These are phyloP conservation scores for Aristolochia fimbriata DNA, from an alignment of 164 flowering plant genomes.

Conservation along the genomic window DNA sequence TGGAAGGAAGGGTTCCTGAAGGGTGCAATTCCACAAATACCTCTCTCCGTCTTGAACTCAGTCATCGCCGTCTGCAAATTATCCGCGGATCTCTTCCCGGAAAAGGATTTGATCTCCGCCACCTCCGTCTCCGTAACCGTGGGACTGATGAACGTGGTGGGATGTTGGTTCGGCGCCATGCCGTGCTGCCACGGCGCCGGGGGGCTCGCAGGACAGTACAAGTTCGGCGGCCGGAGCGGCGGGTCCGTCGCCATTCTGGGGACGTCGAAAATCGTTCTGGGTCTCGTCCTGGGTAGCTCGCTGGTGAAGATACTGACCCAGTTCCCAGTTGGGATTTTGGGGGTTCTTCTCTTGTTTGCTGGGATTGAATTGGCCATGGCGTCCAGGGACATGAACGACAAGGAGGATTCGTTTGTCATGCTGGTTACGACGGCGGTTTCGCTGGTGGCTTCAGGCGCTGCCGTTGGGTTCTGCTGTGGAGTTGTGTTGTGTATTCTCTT, in stretches of 20 bases:
- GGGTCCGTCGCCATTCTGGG: conserved; percentile 73
- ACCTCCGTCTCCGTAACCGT: conserved; percentile 52
- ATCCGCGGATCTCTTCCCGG: conserved; percentile 61
- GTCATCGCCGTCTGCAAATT: conserved; percentile 66
- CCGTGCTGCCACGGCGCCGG: conserved; percentile 89
- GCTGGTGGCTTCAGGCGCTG: conserved; percentile 64
- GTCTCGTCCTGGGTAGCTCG: conserved; percentile 58
- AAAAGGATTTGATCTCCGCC: conserved; percentile 36
- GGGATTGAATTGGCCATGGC: conserved; percentile 85
- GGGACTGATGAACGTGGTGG: conserved; percentile 67
- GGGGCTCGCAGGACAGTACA: conserved; percentile 81
- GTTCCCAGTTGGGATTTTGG: conserved; percentile 71
- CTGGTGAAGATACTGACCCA: conserved; percentile 42
- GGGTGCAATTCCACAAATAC: conserved; percentile 68
- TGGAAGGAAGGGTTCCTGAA: conserved; percentile 72
- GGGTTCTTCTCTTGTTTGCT: conserved; percentile 78
- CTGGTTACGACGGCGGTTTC: conserved; percentile 53
- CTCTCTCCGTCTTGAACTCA: conserved; percentile 57
- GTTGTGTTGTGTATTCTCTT: conserved; percentile 24
- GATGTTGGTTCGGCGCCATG: conserved; percentile 85
- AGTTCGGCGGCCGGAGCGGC: conserved; percentile 83
- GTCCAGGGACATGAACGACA: conserved; percentile 49
- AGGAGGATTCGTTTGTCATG: conserved; percentile 55
- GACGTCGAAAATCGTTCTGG: conserved; percentile 48
- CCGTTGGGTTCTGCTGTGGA: conserved; percentile 61